A percentile compares a stretch with the other conserved stretches of the same genome.
Conservation (phyloP, 176 grass and related monocot species). For the Tillandsia leiboldiana region DNA sequence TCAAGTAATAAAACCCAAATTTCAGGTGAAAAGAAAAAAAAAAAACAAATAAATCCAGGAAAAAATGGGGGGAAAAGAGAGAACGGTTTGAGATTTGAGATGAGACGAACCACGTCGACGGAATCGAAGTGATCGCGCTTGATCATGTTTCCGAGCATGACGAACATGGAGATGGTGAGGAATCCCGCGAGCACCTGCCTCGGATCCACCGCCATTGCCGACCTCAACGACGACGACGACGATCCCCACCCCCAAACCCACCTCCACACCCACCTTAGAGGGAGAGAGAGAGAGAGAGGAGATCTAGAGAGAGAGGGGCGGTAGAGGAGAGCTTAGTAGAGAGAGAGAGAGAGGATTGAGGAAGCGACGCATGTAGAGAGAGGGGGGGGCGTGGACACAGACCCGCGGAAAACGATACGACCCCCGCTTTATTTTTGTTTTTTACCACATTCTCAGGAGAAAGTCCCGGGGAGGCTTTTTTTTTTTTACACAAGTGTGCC, state of each 20-base stretch:
- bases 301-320: constrained; percentile 3
- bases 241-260: constrained; percentile 6
- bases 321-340: constrained; percentile 11
- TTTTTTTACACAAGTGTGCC: too few relatives aligned
- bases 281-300: not conserved
- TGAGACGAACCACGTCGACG: constrained; percentile 18
- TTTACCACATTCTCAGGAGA: too few relatives aligned
- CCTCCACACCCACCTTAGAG: not conserved
- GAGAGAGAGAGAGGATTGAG: not conserved
- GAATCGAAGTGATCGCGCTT: constrained; percentile 62
- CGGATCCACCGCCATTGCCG: constrained; percentile 51
- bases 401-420: too few relatives aligned
- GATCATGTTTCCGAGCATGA: constrained; percentile 89
- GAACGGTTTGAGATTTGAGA: not conserved
- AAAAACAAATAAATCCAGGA: not conserved
- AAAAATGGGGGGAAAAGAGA: not conserved
- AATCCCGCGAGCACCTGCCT: constrained; percentile 67
- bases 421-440: too few relatives aligned
- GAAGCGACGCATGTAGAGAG: constrained; percentile 4
- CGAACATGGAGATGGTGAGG: constrained; percentile 82
- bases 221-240: not conserved
- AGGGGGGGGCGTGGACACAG: not conserved
- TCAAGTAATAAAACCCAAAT: too few relatives aligned
- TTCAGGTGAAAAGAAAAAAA: not conserved
- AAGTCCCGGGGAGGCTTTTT: too few relatives aligned